These are phyloP conservation scores for Russula olivacea DNA, from an alignment of 768 basidiomycete species.

Conservation along the genomic window DNA sequence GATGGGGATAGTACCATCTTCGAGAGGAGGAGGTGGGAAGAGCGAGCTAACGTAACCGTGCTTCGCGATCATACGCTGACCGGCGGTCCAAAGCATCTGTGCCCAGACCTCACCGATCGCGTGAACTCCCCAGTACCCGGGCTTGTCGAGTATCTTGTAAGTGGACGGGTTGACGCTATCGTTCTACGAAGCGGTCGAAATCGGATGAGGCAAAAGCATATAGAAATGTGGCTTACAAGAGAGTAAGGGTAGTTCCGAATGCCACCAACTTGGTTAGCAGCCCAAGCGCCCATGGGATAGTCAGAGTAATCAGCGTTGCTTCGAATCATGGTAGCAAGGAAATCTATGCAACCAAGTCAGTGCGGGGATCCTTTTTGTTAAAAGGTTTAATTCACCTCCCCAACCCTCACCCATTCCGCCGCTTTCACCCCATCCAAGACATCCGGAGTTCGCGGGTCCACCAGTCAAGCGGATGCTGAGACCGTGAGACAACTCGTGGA, in stretches of 20 bases:
- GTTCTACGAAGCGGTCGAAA: slow-evolving; percentile 36
- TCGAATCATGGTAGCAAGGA: slow-evolving; percentile 82
- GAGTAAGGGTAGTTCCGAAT: slow-evolving; percentile 91
- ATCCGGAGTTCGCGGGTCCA: slow-evolving; percentile 87
- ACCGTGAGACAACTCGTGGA: slow-evolving; percentile 86
- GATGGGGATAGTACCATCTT: slow-evolving; percentile 55
- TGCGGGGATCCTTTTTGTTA: background rate
- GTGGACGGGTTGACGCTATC: slow-evolving; percentile 76
- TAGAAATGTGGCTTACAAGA: slow-evolving; percentile 33
- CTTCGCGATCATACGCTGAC: slow-evolving; percentile 67
- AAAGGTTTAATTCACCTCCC: slow-evolving; percentile 50
- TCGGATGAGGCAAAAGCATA: background rate
- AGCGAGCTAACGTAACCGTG: slow-evolving; percentile 75
- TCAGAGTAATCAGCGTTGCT: slow-evolving; percentile 68
- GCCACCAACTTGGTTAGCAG: slow-evolving; percentile 66
- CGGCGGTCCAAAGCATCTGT: slow-evolving; percentile 77
- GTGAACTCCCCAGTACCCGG: slow-evolving; percentile 91
- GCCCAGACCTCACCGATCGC: slow-evolving; percentile 97
- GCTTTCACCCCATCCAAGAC: slow-evolving; percentile 91
- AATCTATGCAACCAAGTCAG: slow-evolving; percentile 41
- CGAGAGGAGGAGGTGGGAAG: slow-evolving; percentile 70
- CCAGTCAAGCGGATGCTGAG: slow-evolving; percentile 92
- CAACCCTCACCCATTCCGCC: slow-evolving; percentile 99
- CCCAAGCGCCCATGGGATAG: slow-evolving; percentile 94
- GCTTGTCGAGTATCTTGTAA: slow-evolving; percentile 92